Conservation (phyloP, 176 grass and related monocot species). For the Bolboschoenus planiculmis region DNA sequence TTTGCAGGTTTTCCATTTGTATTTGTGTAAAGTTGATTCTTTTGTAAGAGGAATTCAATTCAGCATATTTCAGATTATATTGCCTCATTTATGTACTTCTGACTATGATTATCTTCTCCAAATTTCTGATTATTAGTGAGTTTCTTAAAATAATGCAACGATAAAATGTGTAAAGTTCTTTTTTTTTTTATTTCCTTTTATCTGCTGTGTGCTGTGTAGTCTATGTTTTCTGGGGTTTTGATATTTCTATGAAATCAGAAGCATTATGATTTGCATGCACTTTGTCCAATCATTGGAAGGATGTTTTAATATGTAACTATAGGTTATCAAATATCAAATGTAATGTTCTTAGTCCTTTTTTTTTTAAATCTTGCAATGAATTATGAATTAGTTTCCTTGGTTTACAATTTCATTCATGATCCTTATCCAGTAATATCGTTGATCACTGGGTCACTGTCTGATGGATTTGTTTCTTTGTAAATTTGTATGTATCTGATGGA, state of each 20-base stretch:
- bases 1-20: not conserved
- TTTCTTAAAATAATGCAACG: not conserved
- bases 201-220: not conserved
- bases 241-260: not conserved
- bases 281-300: not conserved
- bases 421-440: not conserved
- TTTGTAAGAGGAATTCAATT: slow-evolving; percentile 9
- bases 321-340: not conserved
- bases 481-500: not conserved
- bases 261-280: not conserved
- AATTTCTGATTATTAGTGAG: not conserved
- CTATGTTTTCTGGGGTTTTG: not conserved
- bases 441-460: too few species aligned
- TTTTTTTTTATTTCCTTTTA: not conserved
- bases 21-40: slow-evolving; percentile 13
- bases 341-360: not conserved
- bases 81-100: not conserved
- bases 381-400: not conserved
- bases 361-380: not conserved
- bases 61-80: not conserved
- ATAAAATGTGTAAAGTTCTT: not conserved
- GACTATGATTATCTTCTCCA: not conserved
- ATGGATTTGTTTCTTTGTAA: too few species aligned
- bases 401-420: not conserved
- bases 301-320: not conserved